These are phyloP conservation scores for Hygrophila difformis DNA, from an alignment of 257 asterid genomes.

Conservation along the genomic window DNA sequence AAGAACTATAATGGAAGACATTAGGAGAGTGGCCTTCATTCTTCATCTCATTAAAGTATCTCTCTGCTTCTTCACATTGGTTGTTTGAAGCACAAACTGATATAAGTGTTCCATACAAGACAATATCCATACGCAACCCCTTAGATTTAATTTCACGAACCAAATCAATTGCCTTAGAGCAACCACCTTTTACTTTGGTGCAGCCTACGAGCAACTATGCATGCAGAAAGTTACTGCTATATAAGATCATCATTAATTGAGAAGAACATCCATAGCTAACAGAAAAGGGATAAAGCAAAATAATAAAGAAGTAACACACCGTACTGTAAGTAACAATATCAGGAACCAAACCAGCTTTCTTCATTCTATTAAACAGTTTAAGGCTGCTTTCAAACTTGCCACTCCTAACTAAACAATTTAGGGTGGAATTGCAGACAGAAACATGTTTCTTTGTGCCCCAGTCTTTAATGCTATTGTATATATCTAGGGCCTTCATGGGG, in stretches of 20 bases:
- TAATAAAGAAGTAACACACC: slow-evolving; percentile 52
- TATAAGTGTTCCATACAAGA: slow-evolving; percentile 76
- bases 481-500: slow-evolving; percentile 55
- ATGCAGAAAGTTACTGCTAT: slow-evolving; percentile 19
- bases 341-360: slow-evolving; percentile 74
- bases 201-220: slow-evolving; percentile 84
- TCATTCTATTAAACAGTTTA: slow-evolving; percentile 77
- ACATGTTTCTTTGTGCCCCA: slow-evolving; percentile 47
- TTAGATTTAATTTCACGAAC: slow-evolving; percentile 61
- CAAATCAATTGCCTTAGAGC: slow-evolving; percentile 69
- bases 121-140: slow-evolving; percentile 67
- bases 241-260: slow-evolving; percentile 10
- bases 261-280: no score
- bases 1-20: slow-evolving; percentile 88
- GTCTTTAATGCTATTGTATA: slow-evolving; percentile 64
- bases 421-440: slow-evolving; percentile 80
- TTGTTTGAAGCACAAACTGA: slow-evolving; percentile 90
- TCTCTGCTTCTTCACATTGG: slow-evolving; percentile 71
- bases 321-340: slow-evolving; percentile 88
- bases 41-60: slow-evolving; percentile 80
- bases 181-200: slow-evolving; percentile 65
- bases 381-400: slow-evolving; percentile 72
- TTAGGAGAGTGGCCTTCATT: slow-evolving; percentile 79
- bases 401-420: slow-evolving; percentile 60
- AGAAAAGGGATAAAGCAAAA: no score